These are phyloP conservation scores for Mercurialis annua DNA, from an alignment of 345 rosid genomes.

Conservation along the genomic window DNA sequence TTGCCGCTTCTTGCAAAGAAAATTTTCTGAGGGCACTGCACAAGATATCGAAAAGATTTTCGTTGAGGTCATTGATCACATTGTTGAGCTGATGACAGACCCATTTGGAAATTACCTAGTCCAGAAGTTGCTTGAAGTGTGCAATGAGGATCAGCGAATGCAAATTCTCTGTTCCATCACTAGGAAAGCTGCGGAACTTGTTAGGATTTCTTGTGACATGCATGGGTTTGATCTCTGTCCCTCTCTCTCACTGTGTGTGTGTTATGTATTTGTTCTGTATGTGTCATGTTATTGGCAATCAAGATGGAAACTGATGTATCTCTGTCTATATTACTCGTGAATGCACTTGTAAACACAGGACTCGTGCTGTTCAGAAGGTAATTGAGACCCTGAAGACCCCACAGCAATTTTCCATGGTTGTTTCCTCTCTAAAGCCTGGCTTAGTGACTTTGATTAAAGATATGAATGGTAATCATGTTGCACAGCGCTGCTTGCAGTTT, in stretches of 20 bases:
- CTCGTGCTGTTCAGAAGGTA: slow-evolving; percentile 81
- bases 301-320: neutral
- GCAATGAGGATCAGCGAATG: slow-evolving; percentile 59
- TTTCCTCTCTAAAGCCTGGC: slow-evolving; percentile 59
- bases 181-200: slow-evolving; percentile 52
- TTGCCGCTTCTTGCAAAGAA: slow-evolving; percentile 67
- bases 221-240: slow-evolving; percentile 52
- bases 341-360: slow-evolving; percentile 37
- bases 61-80: slow-evolving; percentile 54
- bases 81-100: slow-evolving; percentile 69
- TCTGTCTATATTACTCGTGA: slow-evolving; percentile 1
- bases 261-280: neutral
- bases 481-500: slow-evolving; percentile 65
- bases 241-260: neutral
- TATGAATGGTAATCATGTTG: slow-evolving; percentile 78
- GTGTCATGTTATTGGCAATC: slow-evolving; percentile 7
- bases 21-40: slow-evolving; percentile 50
- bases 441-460: slow-evolving; percentile 67
- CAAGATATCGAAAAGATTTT: slow-evolving; percentile 64
- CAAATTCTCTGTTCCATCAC: slow-evolving; percentile 54
- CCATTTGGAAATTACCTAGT: slow-evolving; percentile 78
- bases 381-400: slow-evolving; percentile 56
- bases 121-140: slow-evolving; percentile 73
- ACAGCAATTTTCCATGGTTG: slow-evolving; percentile 53
- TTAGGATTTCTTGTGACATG: slow-evolving; percentile 73